Conservation (phyloP, 805 yeast species). For the Middelhovenomyces tepae region DNA sequence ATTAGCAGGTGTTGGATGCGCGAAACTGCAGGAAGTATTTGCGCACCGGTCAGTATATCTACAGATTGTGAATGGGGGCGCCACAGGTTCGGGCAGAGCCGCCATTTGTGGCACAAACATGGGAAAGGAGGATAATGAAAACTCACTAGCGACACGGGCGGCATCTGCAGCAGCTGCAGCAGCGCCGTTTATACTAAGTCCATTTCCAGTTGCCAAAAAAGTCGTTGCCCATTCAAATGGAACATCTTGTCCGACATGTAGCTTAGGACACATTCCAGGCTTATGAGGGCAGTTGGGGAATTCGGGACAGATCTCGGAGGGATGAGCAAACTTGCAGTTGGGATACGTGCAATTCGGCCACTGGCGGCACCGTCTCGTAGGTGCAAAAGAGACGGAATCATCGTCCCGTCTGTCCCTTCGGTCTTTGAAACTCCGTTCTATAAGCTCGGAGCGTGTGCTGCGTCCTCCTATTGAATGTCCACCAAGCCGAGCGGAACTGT, state of each 20-base stretch:
- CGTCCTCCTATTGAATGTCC: no score
- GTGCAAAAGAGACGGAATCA: no score
- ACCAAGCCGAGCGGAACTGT: no score
- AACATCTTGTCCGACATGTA: conserved; percentile 86
- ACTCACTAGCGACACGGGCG: no score
- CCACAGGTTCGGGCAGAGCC: conserved; percentile 25
- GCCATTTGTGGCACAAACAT: no score
- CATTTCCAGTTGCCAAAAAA: no score
- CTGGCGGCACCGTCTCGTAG: conserved; percentile 21
- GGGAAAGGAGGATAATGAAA: no score
- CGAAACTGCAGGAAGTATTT: conserved; percentile 75
- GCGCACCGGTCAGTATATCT: conserved; percentile 70
- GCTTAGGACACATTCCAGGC: conserved; percentile 71
- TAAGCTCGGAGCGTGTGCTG: no score
- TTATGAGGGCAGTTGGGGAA: conserved; percentile 73
- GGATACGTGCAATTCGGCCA: conserved; percentile 29
- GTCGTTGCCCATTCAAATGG: no score
- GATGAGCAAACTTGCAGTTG: conserved; percentile 68
- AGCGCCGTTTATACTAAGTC: no score
- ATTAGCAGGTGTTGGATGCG: conserved; percentile 86
- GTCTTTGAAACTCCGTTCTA: conserved; percentile 3
- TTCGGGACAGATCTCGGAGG: conserved; percentile 63
- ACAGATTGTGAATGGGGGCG: conserved; percentile 38
- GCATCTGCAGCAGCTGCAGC: no score
- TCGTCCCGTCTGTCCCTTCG: conserved; percentile 6